Base-by-base conservation (phyloP, 1,139 yeast genomes). In the Kluyveromyces sp. region DNA sequence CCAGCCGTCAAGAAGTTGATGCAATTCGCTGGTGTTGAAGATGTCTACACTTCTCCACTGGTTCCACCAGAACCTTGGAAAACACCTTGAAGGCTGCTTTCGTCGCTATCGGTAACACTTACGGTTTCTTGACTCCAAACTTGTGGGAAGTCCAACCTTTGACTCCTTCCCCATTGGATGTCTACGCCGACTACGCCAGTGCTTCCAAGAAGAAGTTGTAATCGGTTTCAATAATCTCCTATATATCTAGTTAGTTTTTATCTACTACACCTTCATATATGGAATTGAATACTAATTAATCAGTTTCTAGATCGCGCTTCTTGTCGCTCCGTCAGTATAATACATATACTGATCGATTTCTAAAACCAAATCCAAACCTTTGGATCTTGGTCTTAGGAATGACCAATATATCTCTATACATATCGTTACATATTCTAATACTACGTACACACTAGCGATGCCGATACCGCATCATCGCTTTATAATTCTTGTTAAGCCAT, bases 41-140 rank as follows among this genome's bases (percentile, higher is more conserved):
- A 92, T 78, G 96, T 94, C 67, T 92, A 90, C 88, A 94, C 98
- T 66, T 81, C 66, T 90, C 98, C 67, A 81, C 94, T 62, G 99
- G 99, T 78, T 87, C 96, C 68, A 94, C 99, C 80, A 89, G 97
- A 86, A 94, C 98, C 71, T 81, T 92, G 70, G 98, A 94, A 81
- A 92, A 92, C 95, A 92, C 98, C 74, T 86, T 92, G 74, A 94
- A 94, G 86, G 98, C 98, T 71, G 88, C 97, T 69, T 94, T 92
- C 81, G 90, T 83, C 75, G 99, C 98, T 70, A 84, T 92, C 68
- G 97, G 96, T 79, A 90, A 92, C 96, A 88, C 98, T 64, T 94
- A 92, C 87, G 96, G 95, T 79, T 92, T 89, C 97, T 85, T 94
- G 78, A 92, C 98, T 73, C 99, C 99, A 70, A 86, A 90, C 95